Evolutionary conservation across 257 asterid genomes (phyloP).

Genomic region (Cynanchum wilfordii): DNA sequence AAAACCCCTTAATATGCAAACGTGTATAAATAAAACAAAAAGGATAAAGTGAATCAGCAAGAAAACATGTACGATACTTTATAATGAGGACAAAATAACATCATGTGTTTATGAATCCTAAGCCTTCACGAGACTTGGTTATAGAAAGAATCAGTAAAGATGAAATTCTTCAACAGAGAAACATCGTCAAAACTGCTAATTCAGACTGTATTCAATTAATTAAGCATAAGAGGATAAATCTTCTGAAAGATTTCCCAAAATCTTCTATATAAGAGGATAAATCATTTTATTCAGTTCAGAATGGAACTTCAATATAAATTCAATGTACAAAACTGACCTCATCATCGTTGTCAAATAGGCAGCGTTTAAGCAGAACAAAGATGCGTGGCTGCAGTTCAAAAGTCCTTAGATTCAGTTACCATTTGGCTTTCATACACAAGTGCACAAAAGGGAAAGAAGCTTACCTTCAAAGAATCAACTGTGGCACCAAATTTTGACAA

Average conservation of each 20-base stretch:
- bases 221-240: background rate
- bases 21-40: background rate
- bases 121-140: background rate
- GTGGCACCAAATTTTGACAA: conserved; percentile 87
- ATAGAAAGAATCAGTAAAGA: background rate
- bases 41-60: background rate
- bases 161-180: background rate
- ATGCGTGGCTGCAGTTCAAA: conserved; percentile 78
- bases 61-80: background rate
- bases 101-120: background rate
- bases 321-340: conserved; percentile 52
- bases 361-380: conserved; percentile 69
- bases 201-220: background rate
- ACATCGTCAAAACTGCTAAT: background rate
- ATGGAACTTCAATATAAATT: background rate
- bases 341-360: conserved; percentile 85
- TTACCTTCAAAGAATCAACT: conserved; percentile 82
- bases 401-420: conserved; percentile 21
- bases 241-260: background rate
- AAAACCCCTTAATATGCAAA: background rate
- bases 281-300: background rate
- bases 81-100: background rate
- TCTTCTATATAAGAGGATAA: background rate
- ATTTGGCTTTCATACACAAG: conserved; percentile 3
- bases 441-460: conserved; percentile 14